Percentiles rank a stretch among this genome's conserved stretches.
These are phyloP conservation scores for Nothomitra cinnamomea DNA, from an alignment of 2,329 filamentous ascomycete genomes.

Conservation along the genomic window DNA sequence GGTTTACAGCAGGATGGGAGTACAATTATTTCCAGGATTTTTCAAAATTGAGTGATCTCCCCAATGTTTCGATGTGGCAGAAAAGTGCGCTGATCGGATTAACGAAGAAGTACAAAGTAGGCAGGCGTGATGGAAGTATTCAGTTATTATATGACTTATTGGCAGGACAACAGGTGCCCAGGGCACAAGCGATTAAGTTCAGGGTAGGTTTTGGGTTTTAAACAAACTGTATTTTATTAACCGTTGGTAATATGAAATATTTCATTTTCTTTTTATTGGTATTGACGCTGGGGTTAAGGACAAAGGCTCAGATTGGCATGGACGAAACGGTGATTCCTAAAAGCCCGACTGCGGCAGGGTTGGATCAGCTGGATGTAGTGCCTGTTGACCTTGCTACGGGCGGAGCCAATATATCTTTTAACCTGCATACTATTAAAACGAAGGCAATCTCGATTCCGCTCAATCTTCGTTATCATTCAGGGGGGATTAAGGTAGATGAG, in stretches of 20 bases:
- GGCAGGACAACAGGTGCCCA: background rate
- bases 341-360: background rate
- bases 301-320: no score
- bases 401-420: background rate
- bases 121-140: no score
- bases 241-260: no score
- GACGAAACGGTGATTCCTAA: background rate
- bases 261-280: background rate
- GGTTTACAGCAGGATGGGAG: no score
- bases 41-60: no score
- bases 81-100: no score
- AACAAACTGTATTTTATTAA: background rate
- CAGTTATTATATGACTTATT: background rate
- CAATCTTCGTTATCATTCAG: background rate
- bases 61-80: no score
- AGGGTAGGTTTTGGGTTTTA: background rate
- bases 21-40: no score
- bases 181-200: background rate
- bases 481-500: background rate
- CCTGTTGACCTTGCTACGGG: background rate
- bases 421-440: background rate
- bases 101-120: no score
- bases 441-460: background rate
- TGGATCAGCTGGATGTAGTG: background rate
- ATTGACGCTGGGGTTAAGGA: no score